Evolutionary conservation across 169 alveolate genomes (phyloP).

Genomic region (Cyclospora cayetanensis): DNA sequence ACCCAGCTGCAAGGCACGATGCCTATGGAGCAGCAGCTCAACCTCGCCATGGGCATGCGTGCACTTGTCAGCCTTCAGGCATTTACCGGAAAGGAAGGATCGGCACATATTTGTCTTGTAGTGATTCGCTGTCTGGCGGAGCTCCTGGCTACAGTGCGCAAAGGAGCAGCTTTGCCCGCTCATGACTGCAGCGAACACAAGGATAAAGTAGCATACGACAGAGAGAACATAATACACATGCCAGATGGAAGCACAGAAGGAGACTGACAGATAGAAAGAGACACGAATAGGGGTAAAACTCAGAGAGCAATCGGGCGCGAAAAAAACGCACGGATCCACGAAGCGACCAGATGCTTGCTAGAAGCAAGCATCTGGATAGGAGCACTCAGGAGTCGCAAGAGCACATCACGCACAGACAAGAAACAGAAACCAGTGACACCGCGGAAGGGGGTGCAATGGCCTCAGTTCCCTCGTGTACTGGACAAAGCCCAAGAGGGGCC

Average conservation of each 20-base stretch:
- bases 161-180: slow-evolving; percentile 66
- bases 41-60: slow-evolving; percentile 78
- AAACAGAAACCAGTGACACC: too few relatives aligned
- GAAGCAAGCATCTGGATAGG: too few relatives aligned
- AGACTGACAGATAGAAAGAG: too few relatives aligned
- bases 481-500: too few relatives aligned
- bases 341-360: background rate
- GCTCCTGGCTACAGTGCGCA: slow-evolving; percentile 78
- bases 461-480: too few relatives aligned
- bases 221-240: background rate
- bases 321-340: background rate
- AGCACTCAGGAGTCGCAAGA: too few relatives aligned
- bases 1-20: slow-evolving; percentile 31
- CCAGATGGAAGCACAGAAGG: background rate
- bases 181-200: background rate
- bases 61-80: slow-evolving; percentile 73
- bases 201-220: background rate
- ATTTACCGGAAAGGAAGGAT: slow-evolving; percentile 74
- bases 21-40: slow-evolving; percentile 68
- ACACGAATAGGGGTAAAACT: background rate
- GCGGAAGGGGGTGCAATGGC: too few relatives aligned
- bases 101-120: slow-evolving; percentile 77
- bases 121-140: slow-evolving; percentile 75
- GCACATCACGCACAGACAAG: too few relatives aligned
- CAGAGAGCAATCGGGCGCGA: background rate